Conservation (phyloP, 139 green algal genomes). For the Micractinium sp. region DNA sequence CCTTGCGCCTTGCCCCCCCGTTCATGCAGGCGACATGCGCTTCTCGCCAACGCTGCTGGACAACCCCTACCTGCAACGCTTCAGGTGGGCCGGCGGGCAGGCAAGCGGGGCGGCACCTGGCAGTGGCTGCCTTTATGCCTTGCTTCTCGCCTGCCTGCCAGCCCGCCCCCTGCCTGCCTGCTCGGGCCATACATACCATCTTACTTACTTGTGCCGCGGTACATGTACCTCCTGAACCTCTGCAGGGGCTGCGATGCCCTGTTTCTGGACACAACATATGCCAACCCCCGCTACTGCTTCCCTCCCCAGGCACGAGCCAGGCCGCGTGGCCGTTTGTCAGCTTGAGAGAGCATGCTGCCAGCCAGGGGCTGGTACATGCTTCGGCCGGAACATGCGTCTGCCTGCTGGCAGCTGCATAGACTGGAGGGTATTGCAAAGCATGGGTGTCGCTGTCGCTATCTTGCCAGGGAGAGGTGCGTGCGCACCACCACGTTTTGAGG, state of each 20-base stretch:
- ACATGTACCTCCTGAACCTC: neutral
- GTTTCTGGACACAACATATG: slow-evolving; percentile 92
- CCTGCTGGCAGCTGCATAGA: no score
- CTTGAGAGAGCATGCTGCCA: neutral
- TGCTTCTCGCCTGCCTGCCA: neutral
- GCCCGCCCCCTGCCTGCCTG: no score
- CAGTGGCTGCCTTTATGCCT: neutral
- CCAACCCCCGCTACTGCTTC: slow-evolving; percentile 73
- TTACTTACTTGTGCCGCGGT: neutral
- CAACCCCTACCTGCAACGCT: slow-evolving; percentile 56
- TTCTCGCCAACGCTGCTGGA: slow-evolving; percentile 56
- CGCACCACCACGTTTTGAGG: no score
- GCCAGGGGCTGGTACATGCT: no score
- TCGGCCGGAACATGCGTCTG: no score
- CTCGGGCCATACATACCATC: neutral
- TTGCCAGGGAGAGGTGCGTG: no score
- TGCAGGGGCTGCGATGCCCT: slow-evolving; percentile 56
- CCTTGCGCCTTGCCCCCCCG: neutral
- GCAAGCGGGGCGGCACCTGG: neutral
- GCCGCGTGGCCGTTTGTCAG: neutral
- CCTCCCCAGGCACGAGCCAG: slow-evolving; percentile 55
- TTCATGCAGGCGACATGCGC: slow-evolving; percentile 76
- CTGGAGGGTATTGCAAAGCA: no score
- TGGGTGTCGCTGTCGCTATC: no score
- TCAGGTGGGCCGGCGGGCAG: slow-evolving; percentile 19